Evolutionary conservation across 208 protist species (phyloP), one percentile per base, ranked within the genome.

Genomic region (Tritrichomonas foetus): DNA sequence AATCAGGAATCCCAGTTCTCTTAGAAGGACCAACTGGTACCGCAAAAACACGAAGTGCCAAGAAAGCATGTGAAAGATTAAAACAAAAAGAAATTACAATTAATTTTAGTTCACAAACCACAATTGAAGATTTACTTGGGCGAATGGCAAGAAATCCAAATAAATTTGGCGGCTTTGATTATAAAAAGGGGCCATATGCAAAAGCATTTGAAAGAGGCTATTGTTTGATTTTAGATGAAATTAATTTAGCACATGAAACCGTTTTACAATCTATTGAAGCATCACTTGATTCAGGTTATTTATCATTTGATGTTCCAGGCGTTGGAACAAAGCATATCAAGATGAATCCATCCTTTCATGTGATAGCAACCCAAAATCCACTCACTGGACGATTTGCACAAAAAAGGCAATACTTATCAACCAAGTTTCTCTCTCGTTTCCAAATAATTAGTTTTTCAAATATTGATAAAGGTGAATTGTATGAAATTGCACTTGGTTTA

Each of bases 291-390:
- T 69, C 27, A 30, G 8, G 92, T 8, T 50, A 72, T 44, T 57
- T 93, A 55, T 55, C 27, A 44, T n/a, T 93, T 39, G 66, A 93
- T 36, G 53, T n/a, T 57, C 30, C 92, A 44, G 47, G 53, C 33
- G 44, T 50, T 53, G 50, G 47, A 33, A 64, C 1, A 1, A 55
- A 36, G 36, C 14, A 33, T 8, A 80, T 75, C 33, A 13, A 13
- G 55, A 80, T 93, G 66, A 22, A 93, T 69, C 53, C 47, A 22
- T 14, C 66, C 20, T 93, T 93, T 57, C 44, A 61, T 11, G 1
- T 93, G 13, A 82, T 93, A 33, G 92, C 92, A 33, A 93, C 92
- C n/a, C 92, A 93, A 36, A 93, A 93, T 61, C 92, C 92, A 50
- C 20, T 27, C 16, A 93, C 39, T 22, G 92, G 53, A 44, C 16